Conservation (phyloP, 2,329 filamentous ascomycete species). For the Cordyceps cateniannulata region DNA sequence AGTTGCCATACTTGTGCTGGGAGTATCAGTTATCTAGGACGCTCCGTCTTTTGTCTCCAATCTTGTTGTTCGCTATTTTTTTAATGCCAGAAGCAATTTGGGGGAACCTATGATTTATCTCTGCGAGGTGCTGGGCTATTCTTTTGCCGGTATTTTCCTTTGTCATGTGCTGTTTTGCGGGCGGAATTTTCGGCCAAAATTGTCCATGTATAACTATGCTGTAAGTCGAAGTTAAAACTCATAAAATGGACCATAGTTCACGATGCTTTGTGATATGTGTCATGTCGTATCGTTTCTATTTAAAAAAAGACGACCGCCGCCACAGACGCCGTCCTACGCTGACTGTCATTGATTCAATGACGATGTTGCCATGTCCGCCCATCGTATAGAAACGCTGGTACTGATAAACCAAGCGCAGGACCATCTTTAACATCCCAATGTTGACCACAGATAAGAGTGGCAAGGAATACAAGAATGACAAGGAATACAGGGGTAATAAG, state of each 20-base stretch:
- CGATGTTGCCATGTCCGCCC: neutral
- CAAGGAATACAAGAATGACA: neutral
- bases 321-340: neutral
- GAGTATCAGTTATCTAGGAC: neutral
- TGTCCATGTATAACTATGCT: slow-evolving; percentile 4
- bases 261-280: neutral
- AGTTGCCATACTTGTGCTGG: neutral
- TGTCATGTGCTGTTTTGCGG: neutral
- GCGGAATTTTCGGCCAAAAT: neutral
- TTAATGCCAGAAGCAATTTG: neutral
- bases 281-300: neutral
- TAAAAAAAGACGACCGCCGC: neutral
- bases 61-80: neutral
- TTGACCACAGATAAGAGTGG: too few species aligned
- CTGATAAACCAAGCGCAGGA: neutral
- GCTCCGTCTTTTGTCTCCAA: neutral
- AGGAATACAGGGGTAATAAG: neutral
- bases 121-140: neutral
- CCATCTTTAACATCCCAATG: neutral
- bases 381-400: neutral
- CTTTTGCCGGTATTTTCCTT: neutral
- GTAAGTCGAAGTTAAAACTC: neutral
- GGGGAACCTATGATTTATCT: neutral
- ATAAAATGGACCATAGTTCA: neutral
- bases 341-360: neutral